Base-by-base conservation (phyloP, 1,139 yeast species). In the Candida mesenterica region DNA sequence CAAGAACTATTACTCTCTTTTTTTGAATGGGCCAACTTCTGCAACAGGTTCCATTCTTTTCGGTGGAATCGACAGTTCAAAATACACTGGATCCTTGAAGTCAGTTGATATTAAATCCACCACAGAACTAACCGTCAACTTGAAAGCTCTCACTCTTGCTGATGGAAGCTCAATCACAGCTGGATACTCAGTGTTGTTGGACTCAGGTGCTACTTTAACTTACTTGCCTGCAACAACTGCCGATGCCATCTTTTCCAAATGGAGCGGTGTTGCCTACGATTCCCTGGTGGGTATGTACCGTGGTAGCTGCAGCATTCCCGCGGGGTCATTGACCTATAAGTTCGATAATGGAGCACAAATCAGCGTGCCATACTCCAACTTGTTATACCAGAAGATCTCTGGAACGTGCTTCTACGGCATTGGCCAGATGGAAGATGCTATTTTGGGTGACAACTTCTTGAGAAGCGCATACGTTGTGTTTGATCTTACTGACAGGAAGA, bases 181-280 rank as follows among this genome's bases (percentile, higher is more conserved):
- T 6, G 17, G 27, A 17, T 14, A 27, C 28, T 5, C 7, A 7
- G 61, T 75, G 1, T 84, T 79, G 2, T 53, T 78, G 30, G 90
- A 83, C 55, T 75, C 87, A 1, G 90, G 90, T 29, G 74, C 88
- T 7, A 77, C 88, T 2, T 59, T 78, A 34, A 66, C 82, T 3
- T 72, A 71, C 43, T 54, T 78, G 1, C 83, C 87, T 14, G 33
- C 48, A 2, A 52, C 45, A 15, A 50, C 74, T 18, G 57, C 75
- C 9, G 49, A 52, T 3, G 42, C 55, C 6, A 56, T 79, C 36
- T 78, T 73, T 0, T 26, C 29, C 9, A 26, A 15, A 12, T 29
- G 15, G 24, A 12, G 15, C 9, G 34, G 32, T 20, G 28, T 31
- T 3, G 15, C 13, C 7, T 33, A 24, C 14, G 29, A 25, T 28